phyloP scores from a whole-genome alignment of 2,329 filamentous ascomycete genomes.

The Curvularia sp. region DNA sequence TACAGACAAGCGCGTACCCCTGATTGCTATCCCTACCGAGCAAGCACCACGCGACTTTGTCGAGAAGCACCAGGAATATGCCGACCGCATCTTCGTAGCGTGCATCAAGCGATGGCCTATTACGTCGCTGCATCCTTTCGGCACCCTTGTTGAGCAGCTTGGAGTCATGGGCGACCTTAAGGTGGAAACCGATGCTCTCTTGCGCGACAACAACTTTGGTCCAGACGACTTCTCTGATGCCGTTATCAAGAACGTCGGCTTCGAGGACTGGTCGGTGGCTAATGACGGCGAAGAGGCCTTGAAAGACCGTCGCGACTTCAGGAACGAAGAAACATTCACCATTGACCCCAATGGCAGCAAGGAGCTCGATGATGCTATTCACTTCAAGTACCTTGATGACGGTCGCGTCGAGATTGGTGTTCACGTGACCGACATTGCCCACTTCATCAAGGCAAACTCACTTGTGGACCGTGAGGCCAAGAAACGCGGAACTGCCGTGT shows the following conservation, averaged over 20 bases:
- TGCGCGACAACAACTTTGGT: constrained; percentile 98
- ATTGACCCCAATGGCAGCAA: constrained; percentile 88
- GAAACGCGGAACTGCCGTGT: constrained; percentile 96
- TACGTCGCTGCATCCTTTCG: constrained; percentile 98
- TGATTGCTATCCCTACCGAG: constrained; percentile 98
- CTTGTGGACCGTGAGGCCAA: constrained; percentile 96
- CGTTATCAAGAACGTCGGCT: constrained; percentile 88
- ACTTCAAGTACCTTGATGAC: constrained; percentile 83
- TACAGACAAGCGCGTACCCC: constrained; percentile 95
- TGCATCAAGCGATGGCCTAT: constrained; percentile 99
- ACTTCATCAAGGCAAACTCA: constrained; percentile 96
- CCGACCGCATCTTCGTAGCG: constrained; percentile 96
- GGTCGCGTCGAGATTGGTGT: constrained; percentile 93
- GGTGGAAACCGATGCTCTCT: constrained; percentile 95
- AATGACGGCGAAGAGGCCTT: constrained; percentile 81
- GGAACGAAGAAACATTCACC: constrained; percentile 86
- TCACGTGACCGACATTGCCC: constrained; percentile 91
- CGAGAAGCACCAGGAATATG: constrained; percentile 97
- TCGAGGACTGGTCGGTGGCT: constrained; percentile 87
- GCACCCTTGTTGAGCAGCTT: constrained; percentile 94
- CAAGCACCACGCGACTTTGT: constrained; percentile 98
- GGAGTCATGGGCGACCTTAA: constrained; percentile 97
- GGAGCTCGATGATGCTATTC: constrained; percentile 90
- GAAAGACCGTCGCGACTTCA: constrained; percentile 84
- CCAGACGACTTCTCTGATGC: constrained; percentile 98